Evolutionary conservation across 306 rosid species (phyloP).

Genomic region (Rosa multiflora): DNA sequence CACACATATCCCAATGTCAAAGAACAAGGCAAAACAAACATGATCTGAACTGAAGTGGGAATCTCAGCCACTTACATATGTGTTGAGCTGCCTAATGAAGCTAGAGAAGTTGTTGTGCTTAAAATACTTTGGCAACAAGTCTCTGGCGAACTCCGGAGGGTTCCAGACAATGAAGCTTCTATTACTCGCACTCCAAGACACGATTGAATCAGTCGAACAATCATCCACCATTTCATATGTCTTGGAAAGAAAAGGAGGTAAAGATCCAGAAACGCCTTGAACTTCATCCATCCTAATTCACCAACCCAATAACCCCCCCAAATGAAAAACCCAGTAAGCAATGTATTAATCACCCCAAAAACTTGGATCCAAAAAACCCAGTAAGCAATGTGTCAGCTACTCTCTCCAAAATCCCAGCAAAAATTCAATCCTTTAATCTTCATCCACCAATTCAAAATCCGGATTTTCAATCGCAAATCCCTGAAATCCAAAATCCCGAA

Average conservation of each 20-base stretch:
- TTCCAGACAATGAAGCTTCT: slow-evolving; percentile 80
- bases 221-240: slow-evolving; percentile 90
- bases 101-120: slow-evolving; percentile 94
- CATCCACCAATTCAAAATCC: not conserved
- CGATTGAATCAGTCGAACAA: slow-evolving; percentile 51
- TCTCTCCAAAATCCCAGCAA: not conserved
- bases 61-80: slow-evolving; percentile 60
- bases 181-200: slow-evolving; percentile 70
- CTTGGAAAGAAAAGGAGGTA: slow-evolving; percentile 80
- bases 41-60: not conserved
- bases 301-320: slow-evolving; percentile 32
- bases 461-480: not conserved
- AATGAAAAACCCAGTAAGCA: slow-evolving; percentile 31
- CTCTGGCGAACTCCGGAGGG: slow-evolving; percentile 59
- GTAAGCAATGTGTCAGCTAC: not conserved
- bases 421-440: not conserved
- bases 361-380: slow-evolving; percentile 21
- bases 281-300: slow-evolving; percentile 65
- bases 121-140: slow-evolving; percentile 68
- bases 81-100: slow-evolving; percentile 89
- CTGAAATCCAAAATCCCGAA: not conserved
- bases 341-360: slow-evolving; percentile 25
- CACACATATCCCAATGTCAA: not conserved
- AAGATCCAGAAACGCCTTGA: slow-evolving; percentile 53
- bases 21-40: slow-evolving; percentile 1